A percentile compares a stretch with the other conserved stretches of the same genome.
phyloP scores from a whole-genome alignment of 1,139 yeast species.

The Kodamaea ohmeri region DNA sequence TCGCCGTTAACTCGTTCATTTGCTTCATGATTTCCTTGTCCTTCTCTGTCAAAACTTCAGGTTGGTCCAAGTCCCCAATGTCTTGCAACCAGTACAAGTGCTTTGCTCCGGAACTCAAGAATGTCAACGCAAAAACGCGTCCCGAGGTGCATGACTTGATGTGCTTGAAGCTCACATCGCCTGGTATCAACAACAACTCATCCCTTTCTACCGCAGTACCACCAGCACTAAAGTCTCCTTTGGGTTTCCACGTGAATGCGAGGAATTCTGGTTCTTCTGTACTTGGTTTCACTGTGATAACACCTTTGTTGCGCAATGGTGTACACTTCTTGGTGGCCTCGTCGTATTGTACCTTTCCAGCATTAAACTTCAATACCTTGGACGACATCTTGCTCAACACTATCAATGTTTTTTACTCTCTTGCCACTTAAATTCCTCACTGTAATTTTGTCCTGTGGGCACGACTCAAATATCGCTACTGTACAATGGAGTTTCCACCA shows the following conservation, averaged over 20 bases:
- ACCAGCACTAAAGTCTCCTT: slow-evolving; percentile 24
- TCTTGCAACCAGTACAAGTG: slow-evolving; percentile 92
- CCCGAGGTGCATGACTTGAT: slow-evolving; percentile 77
- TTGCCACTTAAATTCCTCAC: slow-evolving; percentile 14
- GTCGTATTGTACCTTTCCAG: slow-evolving; percentile 79
- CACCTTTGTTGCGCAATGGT: slow-evolving; percentile 77
- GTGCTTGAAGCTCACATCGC: slow-evolving; percentile 84
- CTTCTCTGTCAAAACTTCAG: slow-evolving; percentile 59
- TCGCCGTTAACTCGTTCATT: slow-evolving; percentile 52
- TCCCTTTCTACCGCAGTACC: slow-evolving; percentile 47
- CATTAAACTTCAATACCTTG: slow-evolving; percentile 58
- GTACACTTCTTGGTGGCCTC: slow-evolving; percentile 68
- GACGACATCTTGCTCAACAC: slow-evolving; percentile 10
- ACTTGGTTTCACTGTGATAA: slow-evolving; percentile 60
- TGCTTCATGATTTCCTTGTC: slow-evolving; percentile 55
- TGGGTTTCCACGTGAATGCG: slow-evolving; percentile 46
- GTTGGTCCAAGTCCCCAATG: slow-evolving; percentile 60
- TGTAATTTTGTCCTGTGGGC: too few species aligned
- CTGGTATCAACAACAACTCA: slow-evolving; percentile 82
- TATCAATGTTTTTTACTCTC: not conserved
- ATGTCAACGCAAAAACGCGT: slow-evolving; percentile 79
- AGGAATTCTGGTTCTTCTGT: slow-evolving; percentile 50
- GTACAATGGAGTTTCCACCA: slow-evolving; percentile 59
- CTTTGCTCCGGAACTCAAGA: slow-evolving; percentile 80
- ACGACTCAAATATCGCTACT: slow-evolving; percentile 1